Evolutionary conservation across 306 rosid species (phyloP), one percentile per base, ranked within the genome.

Genomic region (Begonia fuchsioides): DNA sequence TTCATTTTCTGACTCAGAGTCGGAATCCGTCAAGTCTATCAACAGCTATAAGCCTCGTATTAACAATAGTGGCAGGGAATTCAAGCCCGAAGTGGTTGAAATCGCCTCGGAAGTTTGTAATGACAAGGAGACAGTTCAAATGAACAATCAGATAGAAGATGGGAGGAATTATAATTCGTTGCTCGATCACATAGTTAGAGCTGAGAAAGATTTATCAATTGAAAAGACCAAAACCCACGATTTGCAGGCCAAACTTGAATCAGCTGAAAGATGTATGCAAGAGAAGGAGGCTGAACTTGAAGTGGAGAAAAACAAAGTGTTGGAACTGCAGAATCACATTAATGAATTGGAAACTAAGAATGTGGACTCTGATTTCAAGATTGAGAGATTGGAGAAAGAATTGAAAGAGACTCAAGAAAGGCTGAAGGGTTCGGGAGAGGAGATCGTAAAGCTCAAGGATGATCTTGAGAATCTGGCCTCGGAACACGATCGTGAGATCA

Each of bases 1-100:
- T 56, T 66, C 68, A 14, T 68, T 81, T 32, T 71, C 69, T 5
- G 84, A 67, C 52, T 77, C 87, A 0, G 95, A 85, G 43, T 38
- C 71, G 5, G 81, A 77, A 49, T 63, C 70, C 53, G 41, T 54
- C 13, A 50, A 47, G 32, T 62, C 77, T 38, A 19, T 44, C 44
- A 49, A 46, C 53, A 48, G 11, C 63, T 64, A 64, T 58, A 46
- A 45, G 50, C 51, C 71, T 18, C 72, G 66, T 35, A 39, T 48
- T 60, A 60, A 65, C 43, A 50, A 17, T 50, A 75, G 60, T 41
- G 50, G 56, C 17, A 53, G 61, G 54, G 73, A 60, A 15, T 38
- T 53, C 51, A 67, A 38, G 43, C 57, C 62, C 32, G 69, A 63
- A 56, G 47, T 65, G 50, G 18, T 32, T 53, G 72, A 58, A 59